Conservation (phyloP, 2,329 filamentous ascomycete species). For the Ascomycota sp. region DNA sequence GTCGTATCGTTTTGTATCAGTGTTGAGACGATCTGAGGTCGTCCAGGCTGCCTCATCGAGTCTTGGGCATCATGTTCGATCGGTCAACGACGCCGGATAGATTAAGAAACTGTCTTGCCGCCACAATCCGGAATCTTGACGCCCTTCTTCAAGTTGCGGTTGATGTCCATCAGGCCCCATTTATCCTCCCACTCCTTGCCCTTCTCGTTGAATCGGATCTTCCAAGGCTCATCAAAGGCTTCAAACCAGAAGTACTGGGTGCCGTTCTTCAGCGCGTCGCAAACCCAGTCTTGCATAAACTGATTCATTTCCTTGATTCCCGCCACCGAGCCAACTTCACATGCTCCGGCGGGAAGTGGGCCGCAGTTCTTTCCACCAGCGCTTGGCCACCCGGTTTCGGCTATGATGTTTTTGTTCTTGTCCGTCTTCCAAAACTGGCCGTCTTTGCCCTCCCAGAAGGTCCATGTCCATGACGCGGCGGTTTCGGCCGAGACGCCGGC, state of each 20-base stretch:
- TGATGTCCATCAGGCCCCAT: conserved; percentile 76
- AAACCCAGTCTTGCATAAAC: conserved; percentile 77
- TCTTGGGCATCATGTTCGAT: neutral
- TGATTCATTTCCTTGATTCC: conserved; percentile 60
- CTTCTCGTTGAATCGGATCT: conserved; percentile 45
- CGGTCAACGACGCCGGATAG: neutral
- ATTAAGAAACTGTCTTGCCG: conserved; percentile 36
- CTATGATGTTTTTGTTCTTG: conserved; percentile 50
- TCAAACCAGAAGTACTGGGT: conserved; percentile 97
- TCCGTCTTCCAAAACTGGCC: conserved; percentile 40
- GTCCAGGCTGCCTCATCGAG: too few relatives aligned
- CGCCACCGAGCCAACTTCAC: conserved; percentile 44
- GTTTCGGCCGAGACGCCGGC: conserved; percentile 45
- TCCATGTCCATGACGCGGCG: conserved; percentile 60
- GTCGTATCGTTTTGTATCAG: too few relatives aligned
- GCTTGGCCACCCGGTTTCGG: conserved; percentile 80
- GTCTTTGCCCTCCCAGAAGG: conserved; percentile 57
- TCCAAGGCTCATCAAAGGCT: conserved; percentile 94
- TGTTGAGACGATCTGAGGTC: too few relatives aligned
- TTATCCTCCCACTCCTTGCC: conserved; percentile 76
- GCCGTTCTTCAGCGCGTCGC: conserved; percentile 52
- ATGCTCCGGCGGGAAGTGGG: conserved; percentile 14
- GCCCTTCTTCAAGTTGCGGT: conserved; percentile 63
- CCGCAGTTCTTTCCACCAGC: conserved; percentile 63
- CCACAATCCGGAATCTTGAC: conserved; percentile 72